These are phyloP conservation scores for Xerocomus potaroensis DNA, from an alignment of 768 basidiomycete genomes.

Conservation along the genomic window DNA sequence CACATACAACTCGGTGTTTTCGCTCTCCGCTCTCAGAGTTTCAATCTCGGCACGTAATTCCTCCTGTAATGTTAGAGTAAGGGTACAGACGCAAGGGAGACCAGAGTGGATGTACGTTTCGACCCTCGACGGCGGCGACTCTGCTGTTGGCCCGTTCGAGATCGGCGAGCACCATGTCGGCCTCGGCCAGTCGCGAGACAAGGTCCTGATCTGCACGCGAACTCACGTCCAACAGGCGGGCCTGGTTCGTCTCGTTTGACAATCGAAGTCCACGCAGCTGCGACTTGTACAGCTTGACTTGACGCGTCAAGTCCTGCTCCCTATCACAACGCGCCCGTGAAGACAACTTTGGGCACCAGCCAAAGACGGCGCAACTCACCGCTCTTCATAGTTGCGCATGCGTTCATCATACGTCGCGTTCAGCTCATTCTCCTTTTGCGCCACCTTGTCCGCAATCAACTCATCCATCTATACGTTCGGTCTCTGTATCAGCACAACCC, in stretches of 20 bases:
- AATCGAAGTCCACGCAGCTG: slow-evolving; percentile 88
- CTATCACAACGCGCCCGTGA: slow-evolving; percentile 39
- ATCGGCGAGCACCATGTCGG: slow-evolving; percentile 94
- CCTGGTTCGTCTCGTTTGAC: slow-evolving; percentile 90
- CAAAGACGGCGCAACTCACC: slow-evolving; percentile 44
- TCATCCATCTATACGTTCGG: slow-evolving; percentile 99
- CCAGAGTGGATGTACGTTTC: slow-evolving; percentile 64
- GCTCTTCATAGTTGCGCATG: slow-evolving; percentile 92
- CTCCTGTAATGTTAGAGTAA: slow-evolving; percentile 51
- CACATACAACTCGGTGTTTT: slow-evolving; percentile 65
- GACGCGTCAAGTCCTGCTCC: slow-evolving; percentile 91
- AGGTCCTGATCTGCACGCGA: slow-evolving; percentile 95
- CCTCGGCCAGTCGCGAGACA: slow-evolving; percentile 82
- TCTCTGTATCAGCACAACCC: no score
- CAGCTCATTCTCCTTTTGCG: slow-evolving; percentile 92
- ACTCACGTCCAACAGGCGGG: slow-evolving; percentile 85
- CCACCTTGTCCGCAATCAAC: slow-evolving; percentile 82
- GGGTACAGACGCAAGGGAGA: neutral
- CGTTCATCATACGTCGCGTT: slow-evolving; percentile 97
- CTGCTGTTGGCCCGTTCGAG: slow-evolving; percentile 93
- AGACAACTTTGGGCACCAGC: neutral
- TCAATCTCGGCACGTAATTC: slow-evolving; percentile 95
- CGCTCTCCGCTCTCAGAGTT: slow-evolving; percentile 73
- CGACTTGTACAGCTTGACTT: slow-evolving; percentile 79
- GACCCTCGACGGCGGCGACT: slow-evolving; percentile 85